Conservation (phyloP, 352 stramenopile species). For the Pythium coloratum region DNA sequence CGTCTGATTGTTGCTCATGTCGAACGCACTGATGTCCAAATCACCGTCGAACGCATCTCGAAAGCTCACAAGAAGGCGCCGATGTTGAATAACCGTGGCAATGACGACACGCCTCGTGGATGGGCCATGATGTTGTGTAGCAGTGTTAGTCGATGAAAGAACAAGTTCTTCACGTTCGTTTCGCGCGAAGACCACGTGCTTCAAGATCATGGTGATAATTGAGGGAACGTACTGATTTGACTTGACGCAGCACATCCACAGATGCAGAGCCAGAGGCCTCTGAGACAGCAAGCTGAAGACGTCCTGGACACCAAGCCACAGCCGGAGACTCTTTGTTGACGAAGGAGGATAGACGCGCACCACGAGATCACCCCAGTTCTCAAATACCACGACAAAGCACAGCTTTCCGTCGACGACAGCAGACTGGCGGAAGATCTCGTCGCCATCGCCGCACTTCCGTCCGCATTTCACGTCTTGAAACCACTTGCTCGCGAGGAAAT, state of each 20-base stretch:
- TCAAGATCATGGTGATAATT: slow-evolving; percentile 48
- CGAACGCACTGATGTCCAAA: slow-evolving; percentile 44
- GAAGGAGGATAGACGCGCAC: slow-evolving; percentile 55
- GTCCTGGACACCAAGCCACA: slow-evolving; percentile 36
- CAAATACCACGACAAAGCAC: slow-evolving; percentile 58
- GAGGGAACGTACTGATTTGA: slow-evolving; percentile 59
- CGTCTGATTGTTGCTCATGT: slow-evolving; percentile 36
- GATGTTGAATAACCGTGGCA: slow-evolving; percentile 35
- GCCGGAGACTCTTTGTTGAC: slow-evolving; percentile 32
- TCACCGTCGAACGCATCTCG: slow-evolving; percentile 41
- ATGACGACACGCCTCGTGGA: neutral
- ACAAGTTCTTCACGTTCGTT: slow-evolving; percentile 4
- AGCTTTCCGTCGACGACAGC: slow-evolving; percentile 43
- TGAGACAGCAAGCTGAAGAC: slow-evolving; percentile 37
- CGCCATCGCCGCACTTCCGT: slow-evolving; percentile 65
- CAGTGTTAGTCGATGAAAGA: neutral
- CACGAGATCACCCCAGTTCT: slow-evolving; percentile 79
- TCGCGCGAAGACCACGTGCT: slow-evolving; percentile 18
- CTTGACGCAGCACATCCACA: slow-evolving; percentile 72
- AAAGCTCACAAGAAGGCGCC: slow-evolving; percentile 51
- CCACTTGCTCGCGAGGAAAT: slow-evolving; percentile 57
- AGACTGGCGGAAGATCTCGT: slow-evolving; percentile 69
- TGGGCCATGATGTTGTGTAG: neutral
- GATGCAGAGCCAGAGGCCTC: slow-evolving; percentile 47
- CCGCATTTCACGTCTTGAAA: slow-evolving; percentile 56